Evolutionary conservation across 306 rosid species (phyloP), one percentile per base, ranked within the genome.

Genomic region (Geum urbanum): DNA sequence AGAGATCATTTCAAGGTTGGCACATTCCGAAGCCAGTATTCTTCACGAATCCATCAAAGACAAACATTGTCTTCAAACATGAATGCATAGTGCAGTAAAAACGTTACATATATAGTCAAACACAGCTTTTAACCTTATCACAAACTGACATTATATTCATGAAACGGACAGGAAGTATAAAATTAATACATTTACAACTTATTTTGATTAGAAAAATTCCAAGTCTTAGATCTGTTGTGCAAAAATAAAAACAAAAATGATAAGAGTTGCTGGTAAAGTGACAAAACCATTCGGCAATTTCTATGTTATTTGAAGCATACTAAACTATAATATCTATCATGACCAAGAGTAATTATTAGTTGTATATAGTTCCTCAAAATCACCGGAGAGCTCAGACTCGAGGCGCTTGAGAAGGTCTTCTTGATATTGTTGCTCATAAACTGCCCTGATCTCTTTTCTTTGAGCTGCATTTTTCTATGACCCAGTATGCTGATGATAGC

Each of bases 321-420:
- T 19, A 53, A 54, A 12, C 7, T 32, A 32, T 20, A 59, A 57
- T 40, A 5, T 11, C 5, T 8, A 55, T 13, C 9, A 9, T 27
- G 32, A 27, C 32, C 32, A 27, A 27, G 32, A 27, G 32, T 0
- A 0, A 52, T 6, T 7, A 2, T 2, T n/a, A 51, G 12, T 5
- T 3, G 16, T 8, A 2, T 3, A 24, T 8, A 2, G 24, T 35
- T 87, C 98, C 96, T 92, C 98, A 43, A 92, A 76, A 74, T 88
- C 86, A 7, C 96, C 97, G 5, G 86, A 75, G 32, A 92, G 83
- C 84, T 92, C 97, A 4, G 91, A 85, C 51, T 92, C 97, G 41
- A 92, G 91, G 66, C 97, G 97, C 77, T 84, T 90, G 81, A 92
- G 10, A 51, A 92, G 97, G 82, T 90, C 89, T 72, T 92, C 97